These are phyloP conservation scores for Phalaenopsis aphrodite DNA, from an alignment of 106 monocot species.

Conservation along the genomic window DNA sequence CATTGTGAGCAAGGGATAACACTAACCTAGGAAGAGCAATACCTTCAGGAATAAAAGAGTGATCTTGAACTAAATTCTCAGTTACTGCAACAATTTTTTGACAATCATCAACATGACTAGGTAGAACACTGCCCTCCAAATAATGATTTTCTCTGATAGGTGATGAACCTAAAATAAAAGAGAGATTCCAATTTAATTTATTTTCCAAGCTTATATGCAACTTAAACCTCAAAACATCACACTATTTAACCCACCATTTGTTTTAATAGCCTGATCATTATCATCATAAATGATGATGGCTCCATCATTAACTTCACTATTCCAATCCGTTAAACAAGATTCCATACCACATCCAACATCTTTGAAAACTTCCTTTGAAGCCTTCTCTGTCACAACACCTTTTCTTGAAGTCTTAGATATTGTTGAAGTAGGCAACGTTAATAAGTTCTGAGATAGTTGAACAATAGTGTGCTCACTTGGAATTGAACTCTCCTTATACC, in stretches of 20 bases:
- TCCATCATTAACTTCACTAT: background rate
- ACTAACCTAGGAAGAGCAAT: slow-evolving; percentile 55
- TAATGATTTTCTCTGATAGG: slow-evolving; percentile 1
- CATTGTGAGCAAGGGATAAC: slow-evolving; percentile 78
- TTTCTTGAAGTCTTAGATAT: background rate
- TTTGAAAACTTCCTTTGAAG: background rate
- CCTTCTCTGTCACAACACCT: slow-evolving; percentile 1
- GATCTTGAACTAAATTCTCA: background rate
- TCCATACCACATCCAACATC: background rate
- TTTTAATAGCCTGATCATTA: background rate
- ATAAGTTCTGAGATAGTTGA: background rate
- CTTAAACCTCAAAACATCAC: background rate
- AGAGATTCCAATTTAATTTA: background rate
- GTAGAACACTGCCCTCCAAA: background rate
- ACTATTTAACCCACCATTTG: background rate
- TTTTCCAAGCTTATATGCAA: background rate
- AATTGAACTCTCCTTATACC: background rate
- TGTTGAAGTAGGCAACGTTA: background rate
- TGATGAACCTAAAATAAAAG: background rate
- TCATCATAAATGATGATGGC: background rate
- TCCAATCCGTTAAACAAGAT: background rate
- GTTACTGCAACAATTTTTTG: slow-evolving; percentile 1
- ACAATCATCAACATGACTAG: slow-evolving; percentile 5
- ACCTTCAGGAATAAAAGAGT: slow-evolving; percentile 17
- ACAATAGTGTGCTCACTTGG: background rate